These are phyloP conservation scores for Hansenula lynferdii DNA, from an alignment of 1,139 yeast species.

Conservation along the genomic window DNA sequence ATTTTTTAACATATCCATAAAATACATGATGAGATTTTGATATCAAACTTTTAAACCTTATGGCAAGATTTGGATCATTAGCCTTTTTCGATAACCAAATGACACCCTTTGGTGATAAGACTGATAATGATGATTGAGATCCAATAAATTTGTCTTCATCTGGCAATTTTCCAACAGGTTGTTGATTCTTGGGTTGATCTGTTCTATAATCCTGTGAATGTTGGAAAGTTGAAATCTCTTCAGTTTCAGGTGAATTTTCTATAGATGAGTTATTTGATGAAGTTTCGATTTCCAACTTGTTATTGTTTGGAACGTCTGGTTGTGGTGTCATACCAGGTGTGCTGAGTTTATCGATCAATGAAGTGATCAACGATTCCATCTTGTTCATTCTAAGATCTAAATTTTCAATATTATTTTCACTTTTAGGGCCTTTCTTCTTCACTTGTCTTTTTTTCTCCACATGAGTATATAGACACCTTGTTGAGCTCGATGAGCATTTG, in stretches of 20 bases:
- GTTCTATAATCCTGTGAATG: too few species aligned
- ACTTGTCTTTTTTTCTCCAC: slow-evolving; percentile 7
- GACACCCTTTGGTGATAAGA: slow-evolving; percentile 35
- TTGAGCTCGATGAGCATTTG: slow-evolving; percentile 9
- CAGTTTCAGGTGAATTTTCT: not conserved
- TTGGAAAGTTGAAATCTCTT: too few species aligned
- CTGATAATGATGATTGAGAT: slow-evolving; percentile 29
- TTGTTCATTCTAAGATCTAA: slow-evolving; percentile 17
- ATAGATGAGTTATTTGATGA: not conserved
- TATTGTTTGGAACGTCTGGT: too few species aligned
- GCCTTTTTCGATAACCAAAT: slow-evolving; percentile 33
- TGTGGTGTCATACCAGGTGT: too few species aligned
- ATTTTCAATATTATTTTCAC: not conserved
- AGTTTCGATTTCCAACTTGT: too few species aligned
- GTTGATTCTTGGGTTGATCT: too few species aligned
- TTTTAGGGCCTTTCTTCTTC: not conserved
- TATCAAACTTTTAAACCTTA: slow-evolving; percentile 19
- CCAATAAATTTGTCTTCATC: slow-evolving; percentile 14
- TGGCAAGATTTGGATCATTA: slow-evolving; percentile 23
- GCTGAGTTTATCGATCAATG: slow-evolving; percentile 15
- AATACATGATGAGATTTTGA: slow-evolving; percentile 20
- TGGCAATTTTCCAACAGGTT: not conserved
- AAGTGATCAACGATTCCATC: slow-evolving; percentile 14
- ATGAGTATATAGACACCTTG: slow-evolving; percentile 8
- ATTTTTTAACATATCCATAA: slow-evolving; percentile 18